Evolutionary conservation across 2,329 filamentous ascomycete species (phyloP).

Genomic region (Ophiocordyceps camponoti-leonardi): DNA sequence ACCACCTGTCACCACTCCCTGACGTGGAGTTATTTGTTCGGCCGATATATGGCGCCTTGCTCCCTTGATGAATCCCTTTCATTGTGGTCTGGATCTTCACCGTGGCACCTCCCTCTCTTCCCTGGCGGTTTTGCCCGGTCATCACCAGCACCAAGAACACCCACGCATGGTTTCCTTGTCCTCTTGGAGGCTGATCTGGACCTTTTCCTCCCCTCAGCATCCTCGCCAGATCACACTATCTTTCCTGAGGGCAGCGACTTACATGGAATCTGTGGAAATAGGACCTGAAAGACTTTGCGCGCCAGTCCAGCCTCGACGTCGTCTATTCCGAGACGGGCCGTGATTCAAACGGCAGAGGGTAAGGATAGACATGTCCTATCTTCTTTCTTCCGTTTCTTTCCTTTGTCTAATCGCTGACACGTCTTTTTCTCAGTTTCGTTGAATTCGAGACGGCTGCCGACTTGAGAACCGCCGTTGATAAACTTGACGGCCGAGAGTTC

Average conservation of each 20-base stretch:
- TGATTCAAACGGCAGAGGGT: slow-evolving; percentile 87
- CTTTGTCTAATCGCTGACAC: slow-evolving; percentile 1
- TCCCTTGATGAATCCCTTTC: slow-evolving; percentile 1
- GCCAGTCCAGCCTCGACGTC: slow-evolving; percentile 89
- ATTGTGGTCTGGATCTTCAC: slow-evolving; percentile 8
- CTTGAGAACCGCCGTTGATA: slow-evolving; percentile 80
- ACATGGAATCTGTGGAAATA: slow-evolving; percentile 63
- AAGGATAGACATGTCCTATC: slow-evolving; percentile 19
- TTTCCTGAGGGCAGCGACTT: slow-evolving; percentile 54
- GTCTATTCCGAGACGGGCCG: slow-evolving; percentile 95
- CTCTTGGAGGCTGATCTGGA: slow-evolving; percentile 17
- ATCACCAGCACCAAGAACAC: slow-evolving; percentile 1
- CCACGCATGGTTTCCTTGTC: slow-evolving; percentile 1
- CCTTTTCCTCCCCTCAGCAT: slow-evolving; percentile 9
- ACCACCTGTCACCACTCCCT: slow-evolving; percentile 5
- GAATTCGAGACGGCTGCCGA: slow-evolving; percentile 92
- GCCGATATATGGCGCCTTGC: slow-evolving; percentile 5
- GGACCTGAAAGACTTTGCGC: slow-evolving; percentile 99
- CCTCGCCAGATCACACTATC: slow-evolving; percentile 8
- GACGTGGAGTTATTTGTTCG: slow-evolving; percentile 9
- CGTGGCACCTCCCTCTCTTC: slow-evolving; percentile 6
- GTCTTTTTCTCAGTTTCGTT: slow-evolving; percentile 63
- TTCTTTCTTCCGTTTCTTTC: not conserved
- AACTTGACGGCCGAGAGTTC: slow-evolving; percentile 84
- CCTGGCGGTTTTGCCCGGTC: slow-evolving; percentile 1